Conservation (phyloP, 1,139 yeast genomes). For the Geotrichum phurueaensis region DNA sequence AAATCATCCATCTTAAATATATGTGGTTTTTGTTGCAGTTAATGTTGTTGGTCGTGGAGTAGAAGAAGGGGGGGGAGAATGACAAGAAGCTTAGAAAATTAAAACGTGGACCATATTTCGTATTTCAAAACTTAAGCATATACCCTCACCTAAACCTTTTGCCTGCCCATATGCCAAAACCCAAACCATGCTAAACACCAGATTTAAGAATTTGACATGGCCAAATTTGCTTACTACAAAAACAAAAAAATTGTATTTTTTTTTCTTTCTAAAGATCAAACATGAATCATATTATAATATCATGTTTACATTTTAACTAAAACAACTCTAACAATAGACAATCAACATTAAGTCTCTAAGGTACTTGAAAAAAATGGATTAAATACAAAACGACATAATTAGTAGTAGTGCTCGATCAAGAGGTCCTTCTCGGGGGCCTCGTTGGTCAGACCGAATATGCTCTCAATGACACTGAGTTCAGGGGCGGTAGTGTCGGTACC, state of each 20-base stretch:
- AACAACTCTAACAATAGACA: background rate
- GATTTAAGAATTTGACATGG: background rate
- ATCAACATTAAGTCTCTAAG: background rate
- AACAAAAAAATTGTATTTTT: too few relatives aligned
- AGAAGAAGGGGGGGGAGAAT: constrained; percentile 1
- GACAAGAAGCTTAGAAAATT: background rate
- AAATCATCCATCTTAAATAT: constrained; percentile 28
- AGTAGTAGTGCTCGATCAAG: constrained; percentile 39
- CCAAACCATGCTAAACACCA: background rate
- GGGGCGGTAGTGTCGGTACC: constrained; percentile 99
- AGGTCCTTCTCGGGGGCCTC: constrained; percentile 39
- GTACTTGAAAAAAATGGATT: background rate
- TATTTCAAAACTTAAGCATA: background rate
- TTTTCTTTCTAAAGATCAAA: background rate
- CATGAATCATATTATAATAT: background rate
- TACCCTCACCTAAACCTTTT: background rate
- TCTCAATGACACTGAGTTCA: constrained; percentile 91
- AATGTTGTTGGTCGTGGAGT: background rate
- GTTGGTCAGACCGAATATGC: constrained; percentile 58
- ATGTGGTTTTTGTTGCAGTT: background rate
- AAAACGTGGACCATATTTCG: background rate
- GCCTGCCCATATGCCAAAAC: too few relatives aligned
- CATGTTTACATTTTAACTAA: background rate
- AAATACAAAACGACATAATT: constrained; percentile 18
- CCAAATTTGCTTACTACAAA: background rate